These are phyloP conservation scores for Perkinsus olseni DNA, from an alignment of 169 alveolate genomes.

Conservation along the genomic window DNA sequence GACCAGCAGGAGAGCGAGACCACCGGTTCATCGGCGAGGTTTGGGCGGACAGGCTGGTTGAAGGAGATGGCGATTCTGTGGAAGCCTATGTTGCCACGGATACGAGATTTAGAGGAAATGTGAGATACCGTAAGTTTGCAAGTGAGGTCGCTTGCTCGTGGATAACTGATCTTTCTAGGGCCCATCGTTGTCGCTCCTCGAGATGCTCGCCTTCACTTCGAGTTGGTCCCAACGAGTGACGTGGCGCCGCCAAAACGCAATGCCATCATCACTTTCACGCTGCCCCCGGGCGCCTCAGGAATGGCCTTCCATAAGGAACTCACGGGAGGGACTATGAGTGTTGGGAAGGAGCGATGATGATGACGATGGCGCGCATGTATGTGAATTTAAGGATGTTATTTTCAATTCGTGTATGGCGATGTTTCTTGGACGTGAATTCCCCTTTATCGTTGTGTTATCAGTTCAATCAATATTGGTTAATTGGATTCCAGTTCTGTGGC, in stretches of 20 bases:
- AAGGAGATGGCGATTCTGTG: background rate
- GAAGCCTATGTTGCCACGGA: background rate
- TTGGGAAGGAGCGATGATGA: background rate
- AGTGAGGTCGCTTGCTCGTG: too few relatives aligned
- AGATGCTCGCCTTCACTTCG: background rate
- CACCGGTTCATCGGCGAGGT: background rate
- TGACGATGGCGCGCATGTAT: background rate
- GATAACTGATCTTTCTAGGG: background rate
- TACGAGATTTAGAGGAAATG: background rate
- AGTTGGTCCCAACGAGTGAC: background rate
- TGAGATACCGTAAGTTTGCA: background rate
- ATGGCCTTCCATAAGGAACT: background rate
- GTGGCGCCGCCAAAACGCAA: background rate
- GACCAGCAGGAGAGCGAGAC: background rate
- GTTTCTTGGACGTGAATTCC: too few relatives aligned
- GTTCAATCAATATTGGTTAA: too few relatives aligned
- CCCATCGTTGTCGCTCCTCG: background rate
- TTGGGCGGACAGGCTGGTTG: background rate
- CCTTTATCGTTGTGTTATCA: too few relatives aligned
- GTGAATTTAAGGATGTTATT: background rate
- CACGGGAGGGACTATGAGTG: background rate
- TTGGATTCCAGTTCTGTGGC: too few relatives aligned
- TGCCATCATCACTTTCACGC: background rate
- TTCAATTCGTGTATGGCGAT: background rate
- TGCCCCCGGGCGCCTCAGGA: background rate